Base-by-base conservation (phyloP, 1,284 basidiomycete species). In the Golubevia pallescens region DNA sequence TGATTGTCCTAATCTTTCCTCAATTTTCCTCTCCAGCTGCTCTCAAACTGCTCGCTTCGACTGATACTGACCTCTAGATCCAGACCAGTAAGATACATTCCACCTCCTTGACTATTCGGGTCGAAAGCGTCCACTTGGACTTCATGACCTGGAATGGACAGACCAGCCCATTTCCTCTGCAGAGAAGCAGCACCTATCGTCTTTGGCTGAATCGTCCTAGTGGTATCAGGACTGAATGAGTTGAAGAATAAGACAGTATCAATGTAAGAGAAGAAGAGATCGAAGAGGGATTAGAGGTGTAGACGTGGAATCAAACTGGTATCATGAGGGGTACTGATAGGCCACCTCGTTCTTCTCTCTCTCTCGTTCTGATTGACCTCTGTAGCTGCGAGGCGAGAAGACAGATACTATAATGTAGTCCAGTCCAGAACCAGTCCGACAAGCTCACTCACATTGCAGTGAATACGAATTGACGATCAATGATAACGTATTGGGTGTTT, bases 131-230 rank as follows among this genome's bases (percentile, higher is more conserved):
- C 75, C 10, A 74, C 81, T 10, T 66, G 65, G 2, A 83, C 80
- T 13, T 72, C 69, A 14, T 84, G 77, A 6, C 82, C 77, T 8
- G 72, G 67, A 10, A 74, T 68, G 42, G 78, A 82, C 19, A 85
- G 77, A 20, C 73, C 71, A 2, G 80, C 80, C 80, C 82, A 84
- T 57, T 81, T 69, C 24, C 78, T 71, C 65, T 82, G 82, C 56
- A 82, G 65, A 34, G 71, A 53, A 6, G 75, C 80, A 0, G 75
- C 74, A 8, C 80, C 81, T 32, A 84, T 72, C 3, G 75, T 78
- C 24, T 78, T 72, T 8, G 70, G 71, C 48, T 70, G 68, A 19
- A 84, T 71, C 7, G 63, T 59, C 16, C 69, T 66, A 2, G 81
- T 83, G 1, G 69, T 58, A 60, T 84, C 80, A 23, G 71, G 59